Evolutionary conservation across 2,329 filamentous ascomycete genomes (phyloP).

Genomic region (Pleomassaria siparia): DNA sequence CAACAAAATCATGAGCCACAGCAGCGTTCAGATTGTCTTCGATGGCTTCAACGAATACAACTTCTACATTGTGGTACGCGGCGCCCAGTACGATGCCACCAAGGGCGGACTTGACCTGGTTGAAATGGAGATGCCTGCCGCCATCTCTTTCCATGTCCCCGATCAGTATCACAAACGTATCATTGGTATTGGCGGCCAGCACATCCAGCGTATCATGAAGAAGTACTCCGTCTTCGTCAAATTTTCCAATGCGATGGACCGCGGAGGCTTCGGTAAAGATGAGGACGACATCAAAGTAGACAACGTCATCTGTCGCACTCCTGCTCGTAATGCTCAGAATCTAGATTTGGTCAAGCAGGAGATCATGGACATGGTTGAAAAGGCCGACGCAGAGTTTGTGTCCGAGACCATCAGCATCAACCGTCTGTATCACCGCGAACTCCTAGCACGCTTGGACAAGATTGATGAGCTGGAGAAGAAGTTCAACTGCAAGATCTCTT

Average conservation of each 20-base stretch:
- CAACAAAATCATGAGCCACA: constrained; percentile 99
- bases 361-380: constrained; percentile 99
- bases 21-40: constrained; percentile 98
- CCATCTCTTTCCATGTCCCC: constrained; percentile 97
- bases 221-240: constrained; percentile 99
- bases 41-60: constrained; percentile 99
- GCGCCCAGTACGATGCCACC: constrained; percentile 87
- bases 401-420: constrained; percentile 92
- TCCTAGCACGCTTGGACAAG: constrained; percentile 82
- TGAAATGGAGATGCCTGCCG: constrained; percentile 98
- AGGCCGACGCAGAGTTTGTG: constrained; percentile 95
- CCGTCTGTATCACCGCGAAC: constrained; percentile 90
- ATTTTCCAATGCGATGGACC: constrained; percentile 98
- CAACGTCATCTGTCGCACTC: constrained; percentile 97
- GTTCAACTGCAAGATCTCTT: constrained; percentile 99
- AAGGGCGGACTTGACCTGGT: constrained; percentile 90
- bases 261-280: constrained; percentile 88
- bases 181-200: constrained; percentile 96
- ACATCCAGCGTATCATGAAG: constrained; percentile 99
- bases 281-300: constrained; percentile 98
- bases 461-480: constrained; percentile 97
- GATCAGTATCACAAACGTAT: constrained; percentile 99
- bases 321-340: constrained; percentile 94
- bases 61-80: constrained; percentile 98
- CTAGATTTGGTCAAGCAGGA: constrained; percentile 97